Evolutionary conservation across 1,139 yeast genomes (phyloP).

Genomic region (Pichia sp.): DNA sequence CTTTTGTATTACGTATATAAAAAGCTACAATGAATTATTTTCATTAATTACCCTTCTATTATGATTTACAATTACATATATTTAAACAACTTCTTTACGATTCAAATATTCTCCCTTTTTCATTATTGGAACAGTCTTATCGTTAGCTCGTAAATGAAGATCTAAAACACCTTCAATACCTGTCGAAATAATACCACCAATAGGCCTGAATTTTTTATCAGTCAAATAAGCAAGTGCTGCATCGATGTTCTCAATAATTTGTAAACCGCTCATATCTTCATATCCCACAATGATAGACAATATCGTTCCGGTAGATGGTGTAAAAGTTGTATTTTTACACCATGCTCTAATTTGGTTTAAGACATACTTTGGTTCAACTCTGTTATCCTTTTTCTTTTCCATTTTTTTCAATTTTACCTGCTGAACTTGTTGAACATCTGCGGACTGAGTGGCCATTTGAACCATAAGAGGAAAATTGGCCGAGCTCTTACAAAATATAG

Average conservation of each 20-base stretch:
- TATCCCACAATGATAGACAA: constrained; percentile 46
- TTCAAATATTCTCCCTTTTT: constrained; percentile 2
- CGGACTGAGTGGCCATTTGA: constrained; percentile 51
- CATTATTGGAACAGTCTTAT: constrained; percentile 47
- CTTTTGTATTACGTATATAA: too few species aligned
- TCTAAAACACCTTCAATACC: constrained; percentile 37
- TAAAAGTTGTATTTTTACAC: constrained; percentile 48
- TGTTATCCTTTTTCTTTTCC: constrained; percentile 39
- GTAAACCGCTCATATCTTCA: constrained; percentile 33
- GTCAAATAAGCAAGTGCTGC: constrained; percentile 45
- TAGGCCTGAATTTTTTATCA: constrained; percentile 39
- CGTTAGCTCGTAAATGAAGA: constrained; percentile 29
- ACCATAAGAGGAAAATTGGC: constrained; percentile 56
- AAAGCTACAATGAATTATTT: too few species aligned
- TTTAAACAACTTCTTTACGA: too few species aligned
- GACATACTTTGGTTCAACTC: constrained; percentile 55
- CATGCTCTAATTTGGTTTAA: constrained; percentile 54
- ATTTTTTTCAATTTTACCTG: constrained; percentile 30
- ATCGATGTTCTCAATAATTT: constrained; percentile 46
- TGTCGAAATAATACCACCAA: constrained; percentile 48
- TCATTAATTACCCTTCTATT: too few species aligned
- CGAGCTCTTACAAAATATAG: constrained; percentile 49
- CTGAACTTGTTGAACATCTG: constrained; percentile 32
- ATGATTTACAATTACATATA: too few species aligned
- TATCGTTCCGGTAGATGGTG: constrained; percentile 51